These are phyloP conservation scores for Neofusicoccum kwambonambiense DNA, from an alignment of 2,329 filamentous ascomycete genomes.

Conservation along the genomic window DNA sequence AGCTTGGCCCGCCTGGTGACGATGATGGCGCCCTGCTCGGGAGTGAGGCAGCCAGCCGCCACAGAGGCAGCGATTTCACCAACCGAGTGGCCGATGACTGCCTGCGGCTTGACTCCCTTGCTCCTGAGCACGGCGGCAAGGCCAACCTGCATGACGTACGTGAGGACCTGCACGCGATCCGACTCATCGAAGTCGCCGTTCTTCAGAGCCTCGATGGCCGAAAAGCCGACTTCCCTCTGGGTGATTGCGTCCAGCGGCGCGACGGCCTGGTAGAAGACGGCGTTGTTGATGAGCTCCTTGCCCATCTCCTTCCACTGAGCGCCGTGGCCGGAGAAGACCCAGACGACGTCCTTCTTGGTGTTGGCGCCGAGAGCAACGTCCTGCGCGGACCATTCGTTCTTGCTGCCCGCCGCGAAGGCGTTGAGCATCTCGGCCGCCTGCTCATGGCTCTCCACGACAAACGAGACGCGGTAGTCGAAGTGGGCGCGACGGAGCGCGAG, in stretches of 20 bases:
- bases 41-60: slow-evolving; percentile 33
- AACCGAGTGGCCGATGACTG: slow-evolving; percentile 44
- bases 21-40: slow-evolving; percentile 36
- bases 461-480: slow-evolving; percentile 31
- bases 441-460: slow-evolving; percentile 25
- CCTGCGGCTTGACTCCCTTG: slow-evolving; percentile 33
- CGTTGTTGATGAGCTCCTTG: slow-evolving; percentile 32
- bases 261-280: slow-evolving; percentile 29
- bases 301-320: slow-evolving; percentile 45
- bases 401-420: slow-evolving; percentile 20
- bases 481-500: slow-evolving; percentile 31
- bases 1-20: slow-evolving; percentile 35
- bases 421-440: slow-evolving; percentile 26
- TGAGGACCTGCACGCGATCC: slow-evolving; percentile 34
- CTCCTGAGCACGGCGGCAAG: slow-evolving; percentile 32
- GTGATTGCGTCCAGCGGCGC: slow-evolving; percentile 26
- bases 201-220: slow-evolving; percentile 20
- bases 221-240: slow-evolving; percentile 24
- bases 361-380: slow-evolving; percentile 11
- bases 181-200: slow-evolving; percentile 26
- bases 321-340: slow-evolving; percentile 47
- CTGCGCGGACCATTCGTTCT: neutral
- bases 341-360: slow-evolving; percentile 28
- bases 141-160: slow-evolving; percentile 39
- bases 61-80: slow-evolving; percentile 44